Percentiles rank a stretch among this genome's conserved stretches.
phyloP scores from a whole-genome alignment of 1,284 basidiomycete genomes.

The Tremellales sp. region DNA sequence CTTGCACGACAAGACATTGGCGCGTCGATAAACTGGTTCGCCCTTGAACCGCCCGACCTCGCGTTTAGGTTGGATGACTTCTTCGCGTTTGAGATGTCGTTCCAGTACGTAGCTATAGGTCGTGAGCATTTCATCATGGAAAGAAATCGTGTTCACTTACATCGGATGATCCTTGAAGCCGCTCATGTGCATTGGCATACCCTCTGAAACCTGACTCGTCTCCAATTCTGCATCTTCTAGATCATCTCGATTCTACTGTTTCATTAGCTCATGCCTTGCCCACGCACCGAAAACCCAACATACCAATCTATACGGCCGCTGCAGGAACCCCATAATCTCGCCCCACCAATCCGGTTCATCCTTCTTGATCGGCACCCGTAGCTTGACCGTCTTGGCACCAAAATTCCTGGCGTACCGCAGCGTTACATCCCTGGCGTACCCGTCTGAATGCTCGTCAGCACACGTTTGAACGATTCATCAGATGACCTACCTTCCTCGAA shows the following conservation, averaged over 20 bases:
- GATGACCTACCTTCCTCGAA: conserved; percentile 80
- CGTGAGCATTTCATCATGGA: neutral
- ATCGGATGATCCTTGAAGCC: conserved; percentile 97
- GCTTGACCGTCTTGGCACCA: conserved; percentile 74
- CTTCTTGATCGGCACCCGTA: conserved; percentile 64
- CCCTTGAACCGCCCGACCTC: conserved; percentile 90
- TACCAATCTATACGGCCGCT: conserved; percentile 74
- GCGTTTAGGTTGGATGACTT: conserved; percentile 78
- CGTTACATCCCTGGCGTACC: conserved; percentile 55
- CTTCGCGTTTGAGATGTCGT: conserved; percentile 81
- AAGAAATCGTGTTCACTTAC: conserved; percentile 49
- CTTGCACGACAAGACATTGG: conserved; percentile 76
- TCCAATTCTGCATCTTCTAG: conserved; percentile 91
- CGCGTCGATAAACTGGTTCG: conserved; percentile 85
- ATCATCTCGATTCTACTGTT: conserved; percentile 76
- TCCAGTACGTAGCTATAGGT: conserved; percentile 74
- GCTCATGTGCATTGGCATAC: conserved; percentile 86
- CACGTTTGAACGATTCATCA: neutral
- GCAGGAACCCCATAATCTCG: conserved; percentile 59
- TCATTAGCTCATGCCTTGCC: conserved; percentile 14
- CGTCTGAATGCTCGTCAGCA: conserved; percentile 45
- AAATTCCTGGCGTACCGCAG: conserved; percentile 68
- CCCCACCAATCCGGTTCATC: conserved; percentile 84
- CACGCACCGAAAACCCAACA: conserved; percentile 28
- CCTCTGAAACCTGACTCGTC: conserved; percentile 70